phyloP scores from a whole-genome alignment of 108 stramenopile species.

The Seminavis robusta region DNA sequence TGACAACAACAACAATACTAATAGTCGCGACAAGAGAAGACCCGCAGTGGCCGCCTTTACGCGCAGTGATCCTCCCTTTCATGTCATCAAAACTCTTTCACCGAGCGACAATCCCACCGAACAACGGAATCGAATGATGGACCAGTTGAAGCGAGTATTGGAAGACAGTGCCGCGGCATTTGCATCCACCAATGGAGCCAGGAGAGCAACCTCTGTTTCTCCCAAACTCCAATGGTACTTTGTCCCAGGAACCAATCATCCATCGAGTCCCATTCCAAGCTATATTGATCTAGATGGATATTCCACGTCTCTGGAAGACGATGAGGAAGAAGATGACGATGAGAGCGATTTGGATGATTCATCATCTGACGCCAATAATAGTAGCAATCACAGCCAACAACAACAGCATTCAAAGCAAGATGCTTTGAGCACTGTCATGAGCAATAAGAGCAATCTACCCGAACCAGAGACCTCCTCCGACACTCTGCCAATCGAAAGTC shows the following conservation, averaged over 20 bases:
- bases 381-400: not conserved
- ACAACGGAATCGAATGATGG: slow-evolving; percentile 27
- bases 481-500: too few relatives aligned
- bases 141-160: slow-evolving; percentile 18
- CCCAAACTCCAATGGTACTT: slow-evolving; percentile 53
- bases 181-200: not conserved
- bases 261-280: slow-evolving; percentile 24
- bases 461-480: too few relatives aligned
- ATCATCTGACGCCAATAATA: slow-evolving; percentile 7
- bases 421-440: not conserved
- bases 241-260: slow-evolving; percentile 16
- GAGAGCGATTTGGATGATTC: slow-evolving; percentile 4
- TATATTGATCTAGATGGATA: slow-evolving; percentile 57
- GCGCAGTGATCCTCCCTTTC: slow-evolving; percentile 17
- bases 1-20: not conserved
- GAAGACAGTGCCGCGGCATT: too few relatives aligned
- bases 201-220: slow-evolving; percentile 18
- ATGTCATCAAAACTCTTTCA: slow-evolving; percentile 41
- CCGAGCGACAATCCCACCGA: slow-evolving; percentile 37
- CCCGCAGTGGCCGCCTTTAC: too few relatives aligned
- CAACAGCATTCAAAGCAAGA: not conserved
- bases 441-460: not conserved
- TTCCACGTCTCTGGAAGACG: slow-evolving; percentile 42
- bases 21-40: too few relatives aligned
- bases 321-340: slow-evolving; percentile 19